Evolutionary conservation across 345 rosid species (phyloP).

Genomic region (Noccaea bulbosa): DNA sequence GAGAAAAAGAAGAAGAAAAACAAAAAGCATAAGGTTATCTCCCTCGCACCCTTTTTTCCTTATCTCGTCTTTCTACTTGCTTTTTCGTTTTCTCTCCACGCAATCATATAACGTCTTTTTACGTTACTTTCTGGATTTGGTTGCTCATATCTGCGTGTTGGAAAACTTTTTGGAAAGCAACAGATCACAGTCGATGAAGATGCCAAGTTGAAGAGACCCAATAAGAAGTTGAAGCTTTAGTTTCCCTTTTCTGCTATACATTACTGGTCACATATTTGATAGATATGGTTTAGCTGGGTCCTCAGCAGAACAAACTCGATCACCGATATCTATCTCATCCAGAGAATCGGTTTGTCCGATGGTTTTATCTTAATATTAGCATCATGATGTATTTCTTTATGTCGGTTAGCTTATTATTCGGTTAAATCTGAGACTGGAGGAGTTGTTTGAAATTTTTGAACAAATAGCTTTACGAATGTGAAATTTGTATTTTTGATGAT

Average conservation of each 20-base stretch:
- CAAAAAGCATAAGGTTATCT: conserved; percentile 54
- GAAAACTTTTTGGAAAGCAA: conserved; percentile 34
- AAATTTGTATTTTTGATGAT: conserved; percentile 4
- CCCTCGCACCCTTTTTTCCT: conserved; percentile 31
- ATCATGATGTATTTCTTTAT: conserved; percentile 9
- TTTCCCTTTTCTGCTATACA: conserved; percentile 23
- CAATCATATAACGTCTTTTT: conserved; percentile 20
- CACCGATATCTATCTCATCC: neutral
- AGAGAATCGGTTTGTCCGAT: neutral
- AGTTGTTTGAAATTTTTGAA: conserved; percentile 26
- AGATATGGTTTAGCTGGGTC: conserved; percentile 20
- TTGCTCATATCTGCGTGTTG: conserved; percentile 28
- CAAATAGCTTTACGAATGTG: conserved; percentile 27
- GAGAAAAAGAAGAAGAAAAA: conserved; percentile 49
- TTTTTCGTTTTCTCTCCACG: conserved; percentile 39
- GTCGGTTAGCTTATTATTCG: neutral
- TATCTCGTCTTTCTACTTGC: conserved; percentile 41
- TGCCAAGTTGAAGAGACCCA: conserved; percentile 43
- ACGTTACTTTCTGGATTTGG: conserved; percentile 32
- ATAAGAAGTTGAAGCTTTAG: conserved; percentile 51
- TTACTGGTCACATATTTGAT: conserved; percentile 31
- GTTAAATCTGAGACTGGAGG: conserved; percentile 21
- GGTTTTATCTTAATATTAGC: conserved; percentile 21
- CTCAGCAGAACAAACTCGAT: conserved; percentile 21
- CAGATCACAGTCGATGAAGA: conserved; percentile 43